Evolutionary conservation across 495 filamentous ascomycete genomes (phyloP).

Genomic region (Talaromyces liani): DNA sequence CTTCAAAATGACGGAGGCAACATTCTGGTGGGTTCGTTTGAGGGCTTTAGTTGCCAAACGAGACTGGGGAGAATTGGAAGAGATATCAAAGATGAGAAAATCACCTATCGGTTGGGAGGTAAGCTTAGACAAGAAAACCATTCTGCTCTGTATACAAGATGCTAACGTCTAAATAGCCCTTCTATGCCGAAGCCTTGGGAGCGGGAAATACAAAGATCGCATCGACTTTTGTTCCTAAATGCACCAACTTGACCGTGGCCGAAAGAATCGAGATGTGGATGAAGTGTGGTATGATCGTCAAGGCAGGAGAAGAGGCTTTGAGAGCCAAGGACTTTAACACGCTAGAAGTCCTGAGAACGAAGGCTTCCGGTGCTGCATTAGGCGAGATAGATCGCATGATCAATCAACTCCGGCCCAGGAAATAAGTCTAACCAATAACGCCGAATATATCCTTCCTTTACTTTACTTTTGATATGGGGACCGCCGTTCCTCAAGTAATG

Average conservation of each 20-base stretch:
- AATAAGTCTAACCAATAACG: slow-evolving; percentile 21
- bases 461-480: neutral
- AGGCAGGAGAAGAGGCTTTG: slow-evolving; percentile 88
- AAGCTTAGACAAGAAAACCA: slow-evolving; percentile 20
- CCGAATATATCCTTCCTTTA: neutral
- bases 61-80: slow-evolving; percentile 88
- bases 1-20: slow-evolving; percentile 87
- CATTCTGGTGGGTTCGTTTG: slow-evolving; percentile 83
- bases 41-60: slow-evolving; percentile 82
- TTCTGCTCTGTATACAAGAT: slow-evolving; percentile 6
- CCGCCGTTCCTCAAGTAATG: slow-evolving; percentile 32
- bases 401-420: slow-evolving; percentile 43
- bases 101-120: slow-evolving; percentile 97
- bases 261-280: slow-evolving; percentile 89
- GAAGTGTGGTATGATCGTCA: slow-evolving; percentile 84
- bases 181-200: slow-evolving; percentile 79
- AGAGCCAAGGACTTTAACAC: slow-evolving; percentile 69
- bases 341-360: slow-evolving; percentile 50
- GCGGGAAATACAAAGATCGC: slow-evolving; percentile 90
- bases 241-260: slow-evolving; percentile 51
- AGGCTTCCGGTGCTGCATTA: slow-evolving; percentile 46
- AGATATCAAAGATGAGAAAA: slow-evolving; percentile 59
- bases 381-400: slow-evolving; percentile 58
- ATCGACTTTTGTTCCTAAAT: slow-evolving; percentile 80
- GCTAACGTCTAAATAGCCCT: slow-evolving; percentile 52